Percentiles rank a stretch among this genome's conserved stretches.
These are phyloP conservation scores for Alternaria triticina DNA, from an alignment of 2,329 filamentous ascomycete genomes.

Conservation along the genomic window DNA sequence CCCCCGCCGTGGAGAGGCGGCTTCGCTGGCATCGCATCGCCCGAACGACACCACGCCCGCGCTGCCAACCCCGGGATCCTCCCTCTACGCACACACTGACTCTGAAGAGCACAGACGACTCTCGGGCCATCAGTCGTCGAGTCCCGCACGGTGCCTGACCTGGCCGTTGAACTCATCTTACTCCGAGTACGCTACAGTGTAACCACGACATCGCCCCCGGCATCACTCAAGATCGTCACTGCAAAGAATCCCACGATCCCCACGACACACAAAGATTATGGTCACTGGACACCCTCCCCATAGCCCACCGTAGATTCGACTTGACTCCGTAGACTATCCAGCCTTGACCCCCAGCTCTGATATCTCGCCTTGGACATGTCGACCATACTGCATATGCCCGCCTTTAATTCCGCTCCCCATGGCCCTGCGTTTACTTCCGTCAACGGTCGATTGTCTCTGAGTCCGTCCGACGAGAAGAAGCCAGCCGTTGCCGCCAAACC, in stretches of 20 bases:
- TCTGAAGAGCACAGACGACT: background rate
- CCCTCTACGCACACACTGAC: background rate
- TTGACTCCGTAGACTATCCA: background rate
- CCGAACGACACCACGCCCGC: slow-evolving; percentile 3
- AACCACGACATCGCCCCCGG: slow-evolving; percentile 28
- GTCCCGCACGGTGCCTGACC: background rate
- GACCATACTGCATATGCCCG: slow-evolving; percentile 41
- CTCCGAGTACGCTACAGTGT: slow-evolving; percentile 4
- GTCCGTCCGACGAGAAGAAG: slow-evolving; percentile 32
- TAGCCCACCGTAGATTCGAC: background rate
- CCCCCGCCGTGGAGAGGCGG: slow-evolving; percentile 27
- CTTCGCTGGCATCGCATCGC: slow-evolving; percentile 21
- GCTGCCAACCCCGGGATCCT: background rate
- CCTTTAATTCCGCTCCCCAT: slow-evolving; percentile 36
- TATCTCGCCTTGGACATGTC: slow-evolving; percentile 33
- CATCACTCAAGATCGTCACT: background rate
- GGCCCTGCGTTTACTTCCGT: slow-evolving; percentile 47
- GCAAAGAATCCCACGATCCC: slow-evolving; percentile 3
- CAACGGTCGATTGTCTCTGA: slow-evolving; percentile 41
- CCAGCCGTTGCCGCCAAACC: slow-evolving; percentile 24
- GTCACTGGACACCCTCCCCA: slow-evolving; percentile 3
- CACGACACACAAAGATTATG: background rate
- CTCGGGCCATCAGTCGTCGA: background rate
- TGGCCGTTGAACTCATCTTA: background rate
- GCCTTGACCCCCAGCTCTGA: background rate